Base-by-base conservation (phyloP, 805 yeast species). In the Blastobotrys americana region DNA sequence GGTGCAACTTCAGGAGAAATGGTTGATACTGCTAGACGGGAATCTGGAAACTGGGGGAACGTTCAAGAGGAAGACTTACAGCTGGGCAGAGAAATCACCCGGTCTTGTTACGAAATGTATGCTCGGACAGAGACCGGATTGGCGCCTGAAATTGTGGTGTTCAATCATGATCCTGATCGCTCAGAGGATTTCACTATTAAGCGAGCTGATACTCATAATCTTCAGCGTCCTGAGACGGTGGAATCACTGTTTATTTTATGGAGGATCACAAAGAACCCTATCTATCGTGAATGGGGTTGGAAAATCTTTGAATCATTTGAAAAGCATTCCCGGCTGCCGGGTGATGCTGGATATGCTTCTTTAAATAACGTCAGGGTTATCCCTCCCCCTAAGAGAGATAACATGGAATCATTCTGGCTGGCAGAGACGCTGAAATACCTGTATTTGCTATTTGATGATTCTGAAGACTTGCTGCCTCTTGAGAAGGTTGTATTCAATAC, bases 151-250 rank as follows among this genome's bases (percentile, higher is more conserved):
- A 86, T 84, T 60, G 96, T 77, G 5, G 83, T 82, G 1, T 90
- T 90, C 72, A 86, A 86, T 63, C 66, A 72, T 6, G 77, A 77
- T 48, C 58, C 62, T 2, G 63, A 58, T 8, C 57, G 68, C 1
- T 48, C 62, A 3, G 94, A 64, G 4, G 96, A 85, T 60, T 84
- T 86, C 61, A 60, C 53, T 47, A 80, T 86, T 56, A 84, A 84
- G 59, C 80, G 78, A 5, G 60, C 65, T 13, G 97, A 89, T 61
- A 74, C 71, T 42, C 96, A 89, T 63, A 87, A 87, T 62, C 68
- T 89, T 50, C 97, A 88, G 67, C 73, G 96, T 53, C 96, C 96
- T 1, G 97, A 89, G 63, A 86, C 96, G 2, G 95, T 88, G 1
- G 97, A 89, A 65, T 81, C 94, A 1, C 68, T 89, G 36, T 89